Evolutionary conservation across 2,329 filamentous ascomycete species (phyloP), one percentile per base, ranked within the genome.

Genomic region (Stenocarpella maydis): DNA sequence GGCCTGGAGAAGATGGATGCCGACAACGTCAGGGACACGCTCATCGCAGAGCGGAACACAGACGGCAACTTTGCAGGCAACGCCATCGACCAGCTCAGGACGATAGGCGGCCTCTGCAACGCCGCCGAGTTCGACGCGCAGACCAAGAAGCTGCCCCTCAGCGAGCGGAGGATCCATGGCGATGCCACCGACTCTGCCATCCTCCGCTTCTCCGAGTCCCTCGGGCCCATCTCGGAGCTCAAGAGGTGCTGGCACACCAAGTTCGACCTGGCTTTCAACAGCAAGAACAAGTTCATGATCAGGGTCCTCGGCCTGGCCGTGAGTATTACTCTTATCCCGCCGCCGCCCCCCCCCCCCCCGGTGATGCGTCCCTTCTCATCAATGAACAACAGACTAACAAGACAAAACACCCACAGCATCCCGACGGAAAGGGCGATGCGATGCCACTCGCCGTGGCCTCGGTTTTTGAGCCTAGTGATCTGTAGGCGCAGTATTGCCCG

Each of bases 271-370:
- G 87, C 90, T 0, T 95, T 95, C 78, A 94, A 94, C 81, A 93
- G 90, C 80, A 93, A 93, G 82, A 94, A 94, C 80, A 95, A 95
- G 79, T 94, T 90, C 76, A 94, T 94, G 88, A 87, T 94, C 67
- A 85, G 88, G 41, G 85, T 90, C 0, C 86, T 91, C 60, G 82
- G 82, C 2, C 73, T 85, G 47, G 79, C 78, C 24, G 58, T 63
- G 37, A 1, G 58, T 37, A 17, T 19, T 21, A 26, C 14, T 24
- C 28, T 43, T 2, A 10, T 6, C 4, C n/a, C 19, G n/a, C n/a
- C n/a, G n/a, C n/a, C n/a, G n/a, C n/a, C n/a, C n/a, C n/a, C n/a
- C n/a, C n/a, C n/a, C n/a, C n/a, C n/a, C n/a, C n/a, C n/a, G n/a
- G n/a, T n/a, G n/a, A n/a, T n/a, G n/a, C n/a, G n/a, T n/a, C n/a